phyloP scores from a whole-genome alignment of 2,329 filamentous ascomycete species.

The Periconia sp. region DNA sequence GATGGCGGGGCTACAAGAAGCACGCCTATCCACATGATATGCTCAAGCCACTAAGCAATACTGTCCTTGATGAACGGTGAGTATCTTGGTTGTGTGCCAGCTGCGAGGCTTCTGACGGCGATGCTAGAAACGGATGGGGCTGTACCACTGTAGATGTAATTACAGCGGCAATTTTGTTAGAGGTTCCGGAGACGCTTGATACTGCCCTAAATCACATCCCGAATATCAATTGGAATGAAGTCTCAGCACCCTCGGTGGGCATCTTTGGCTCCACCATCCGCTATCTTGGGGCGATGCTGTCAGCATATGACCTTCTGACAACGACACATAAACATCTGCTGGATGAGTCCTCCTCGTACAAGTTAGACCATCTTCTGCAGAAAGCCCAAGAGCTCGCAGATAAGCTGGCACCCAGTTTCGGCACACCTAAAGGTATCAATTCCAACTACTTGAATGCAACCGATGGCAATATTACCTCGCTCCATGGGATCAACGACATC shows the following conservation, averaged over 20 bases:
- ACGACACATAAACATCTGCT: constrained; percentile 6
- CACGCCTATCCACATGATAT: constrained; percentile 11
- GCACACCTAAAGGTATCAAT: constrained; percentile 7
- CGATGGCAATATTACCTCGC: neutral
- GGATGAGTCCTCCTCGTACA: neutral
- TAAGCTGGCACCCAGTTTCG: constrained; percentile 4
- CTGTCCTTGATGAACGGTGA: constrained; percentile 7
- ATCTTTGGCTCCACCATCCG: constrained; percentile 12
- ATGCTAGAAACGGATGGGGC: constrained; percentile 8
- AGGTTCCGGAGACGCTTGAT: constrained; percentile 8
- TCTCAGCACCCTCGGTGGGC: neutral
- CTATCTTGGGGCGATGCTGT: constrained; percentile 11
- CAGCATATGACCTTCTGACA: constrained; percentile 8
- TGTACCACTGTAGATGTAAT: constrained; percentile 9
- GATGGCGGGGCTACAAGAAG: constrained; percentile 6
- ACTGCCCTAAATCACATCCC: constrained; percentile 5
- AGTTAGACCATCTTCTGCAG: constrained; percentile 1
- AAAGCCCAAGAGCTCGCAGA: constrained; percentile 7
- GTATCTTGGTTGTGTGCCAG: no score
- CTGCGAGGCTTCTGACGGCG: no score
- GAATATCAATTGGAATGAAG: constrained; percentile 3
- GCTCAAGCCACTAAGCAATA: constrained; percentile 11
- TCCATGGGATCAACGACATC: constrained; percentile 8
- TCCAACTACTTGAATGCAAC: constrained; percentile 8
- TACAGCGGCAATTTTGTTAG: constrained; percentile 9